Percentiles rank a stretch among this genome's conserved stretches.
Evolutionary conservation across 2,329 filamentous ascomycete genomes (phyloP).

Genomic region (Tolypocladium endophyticum): DNA sequence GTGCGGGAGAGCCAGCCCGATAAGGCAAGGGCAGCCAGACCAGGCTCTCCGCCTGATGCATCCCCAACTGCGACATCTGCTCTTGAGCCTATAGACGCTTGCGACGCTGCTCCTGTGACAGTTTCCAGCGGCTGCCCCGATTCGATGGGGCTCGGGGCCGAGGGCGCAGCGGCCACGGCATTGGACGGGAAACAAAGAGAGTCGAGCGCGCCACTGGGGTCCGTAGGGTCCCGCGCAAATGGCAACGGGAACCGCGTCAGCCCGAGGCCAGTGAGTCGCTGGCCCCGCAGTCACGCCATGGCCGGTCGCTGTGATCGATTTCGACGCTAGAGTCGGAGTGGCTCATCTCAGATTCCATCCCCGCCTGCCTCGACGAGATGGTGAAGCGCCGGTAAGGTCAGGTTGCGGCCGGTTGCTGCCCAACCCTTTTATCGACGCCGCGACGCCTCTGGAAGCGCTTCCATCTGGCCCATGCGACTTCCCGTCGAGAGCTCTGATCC

Average conservation of each 20-base stretch:
- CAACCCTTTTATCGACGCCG: conserved; percentile 4
- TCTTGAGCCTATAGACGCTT: conserved; percentile 6
- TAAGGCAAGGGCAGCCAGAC: conserved; percentile 1
- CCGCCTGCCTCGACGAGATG: background rate
- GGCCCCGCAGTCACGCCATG: background rate
- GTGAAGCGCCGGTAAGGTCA: conserved; percentile 1
- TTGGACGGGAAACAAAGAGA: background rate
- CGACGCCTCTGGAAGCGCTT: background rate
- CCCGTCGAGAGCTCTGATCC: background rate
- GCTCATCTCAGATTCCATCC: background rate
- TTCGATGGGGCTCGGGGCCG: background rate
- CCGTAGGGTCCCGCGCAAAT: background rate
- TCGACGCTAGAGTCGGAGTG: background rate
- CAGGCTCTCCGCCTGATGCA: conserved; percentile 6
- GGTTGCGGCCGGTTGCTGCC: conserved; percentile 8
- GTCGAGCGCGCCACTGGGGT: background rate
- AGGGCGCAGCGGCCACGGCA: background rate
- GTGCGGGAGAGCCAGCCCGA: conserved; percentile 6
- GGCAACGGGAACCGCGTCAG: background rate
- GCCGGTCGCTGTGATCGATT: background rate
- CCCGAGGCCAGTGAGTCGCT: background rate
- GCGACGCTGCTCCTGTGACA: conserved; percentile 9
- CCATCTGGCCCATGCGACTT: background rate
- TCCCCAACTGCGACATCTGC: background rate
- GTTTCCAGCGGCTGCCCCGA: background rate